Percentiles rank a stretch among this genome's conserved stretches.
These are phyloP conservation scores for Trematosphaeria pertusa DNA, from an alignment of 2,329 filamentous ascomycete species.

Conservation along the genomic window DNA sequence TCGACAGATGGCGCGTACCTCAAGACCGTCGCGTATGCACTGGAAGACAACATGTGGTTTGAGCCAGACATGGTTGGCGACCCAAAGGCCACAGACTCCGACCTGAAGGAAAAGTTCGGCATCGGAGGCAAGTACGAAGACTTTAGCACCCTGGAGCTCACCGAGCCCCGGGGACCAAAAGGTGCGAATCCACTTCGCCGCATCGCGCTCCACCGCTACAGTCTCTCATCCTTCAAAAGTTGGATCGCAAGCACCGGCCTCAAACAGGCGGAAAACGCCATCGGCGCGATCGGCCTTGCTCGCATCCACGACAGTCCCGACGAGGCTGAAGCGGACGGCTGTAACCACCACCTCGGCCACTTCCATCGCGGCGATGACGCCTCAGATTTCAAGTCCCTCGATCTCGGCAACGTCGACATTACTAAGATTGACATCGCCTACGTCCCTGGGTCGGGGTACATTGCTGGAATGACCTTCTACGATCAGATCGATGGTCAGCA, in stretches of 20 bases:
- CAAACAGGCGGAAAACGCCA: conserved; percentile 26
- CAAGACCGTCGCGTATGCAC: conserved; percentile 24
- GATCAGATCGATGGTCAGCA: conserved; percentile 25
- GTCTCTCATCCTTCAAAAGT: conserved; percentile 19
- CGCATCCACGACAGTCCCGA: conserved; percentile 17
- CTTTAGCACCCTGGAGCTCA: conserved; percentile 36
- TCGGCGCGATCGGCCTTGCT: conserved; percentile 32
- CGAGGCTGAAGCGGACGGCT: conserved; percentile 21
- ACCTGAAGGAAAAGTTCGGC: conserved; percentile 22
- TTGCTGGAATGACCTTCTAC: conserved; percentile 32
- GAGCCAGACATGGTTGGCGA: conserved; percentile 36
- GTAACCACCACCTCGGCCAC: conserved; percentile 28
- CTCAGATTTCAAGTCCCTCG: conserved; percentile 22
- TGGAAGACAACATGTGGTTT: conserved; percentile 30
- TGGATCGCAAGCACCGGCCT: conserved; percentile 18
- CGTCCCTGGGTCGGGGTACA: conserved; percentile 30
- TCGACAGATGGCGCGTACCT: conserved; percentile 28
- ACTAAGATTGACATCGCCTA: conserved; percentile 35
- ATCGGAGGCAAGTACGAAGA: conserved; percentile 27
- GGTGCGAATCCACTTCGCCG: conserved; percentile 25
- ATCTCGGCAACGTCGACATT: conserved; percentile 30
- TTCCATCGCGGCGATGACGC: conserved; percentile 17
- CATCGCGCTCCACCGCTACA: conserved; percentile 33
- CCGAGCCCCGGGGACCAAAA: conserved; percentile 20
- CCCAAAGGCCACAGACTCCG: conserved; percentile 19